Evolutionary conservation across 2,329 filamentous ascomycete genomes (phyloP).

Genomic region (Pestalotiopsis sp.): DNA sequence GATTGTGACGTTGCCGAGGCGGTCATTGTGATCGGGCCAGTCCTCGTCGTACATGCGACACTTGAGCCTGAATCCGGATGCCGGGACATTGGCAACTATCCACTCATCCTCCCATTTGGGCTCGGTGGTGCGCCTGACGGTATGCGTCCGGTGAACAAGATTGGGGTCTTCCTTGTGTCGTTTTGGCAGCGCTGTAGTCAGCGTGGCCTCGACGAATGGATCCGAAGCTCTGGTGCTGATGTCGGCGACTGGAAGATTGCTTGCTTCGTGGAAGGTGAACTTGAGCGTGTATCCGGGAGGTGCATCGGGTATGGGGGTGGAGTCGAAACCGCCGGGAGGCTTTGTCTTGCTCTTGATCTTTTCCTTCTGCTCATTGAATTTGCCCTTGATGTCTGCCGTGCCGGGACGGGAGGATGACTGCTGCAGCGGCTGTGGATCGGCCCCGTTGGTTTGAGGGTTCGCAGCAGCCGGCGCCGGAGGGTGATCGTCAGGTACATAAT

Average conservation of each 20-base stretch:
- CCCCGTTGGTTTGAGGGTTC: slow-evolving; percentile 14
- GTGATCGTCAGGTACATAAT: background rate
- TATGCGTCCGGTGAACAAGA: slow-evolving; percentile 74
- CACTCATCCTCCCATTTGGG: slow-evolving; percentile 85
- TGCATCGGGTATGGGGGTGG: slow-evolving; percentile 74
- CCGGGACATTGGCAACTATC: slow-evolving; percentile 85
- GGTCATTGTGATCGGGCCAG: slow-evolving; percentile 81
- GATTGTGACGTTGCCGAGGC: slow-evolving; percentile 83
- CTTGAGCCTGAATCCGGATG: slow-evolving; percentile 81
- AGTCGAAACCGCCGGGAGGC: slow-evolving; percentile 79
- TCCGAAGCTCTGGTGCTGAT: slow-evolving; percentile 78
- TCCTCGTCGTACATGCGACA: slow-evolving; percentile 91
- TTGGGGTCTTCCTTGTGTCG: slow-evolving; percentile 86
- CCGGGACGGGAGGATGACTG: slow-evolving; percentile 16
- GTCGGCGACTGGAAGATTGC: slow-evolving; percentile 82
- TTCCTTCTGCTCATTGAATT: slow-evolving; percentile 38
- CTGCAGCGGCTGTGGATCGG: slow-evolving; percentile 16
- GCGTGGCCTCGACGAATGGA: slow-evolving; percentile 78
- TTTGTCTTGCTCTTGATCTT: slow-evolving; percentile 43
- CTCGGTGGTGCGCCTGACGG: slow-evolving; percentile 70
- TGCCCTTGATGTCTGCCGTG: slow-evolving; percentile 31
- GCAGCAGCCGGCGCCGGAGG: background rate
- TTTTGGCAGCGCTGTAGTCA: slow-evolving; percentile 70
- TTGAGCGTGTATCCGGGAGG: slow-evolving; percentile 82
- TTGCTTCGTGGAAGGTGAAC: slow-evolving; percentile 81